Percentiles rank a stretch among this genome's conserved stretches.
These are phyloP conservation scores for Fusarium fracticaudum DNA, from an alignment of 2,329 filamentous ascomycete species.

Conservation along the genomic window DNA sequence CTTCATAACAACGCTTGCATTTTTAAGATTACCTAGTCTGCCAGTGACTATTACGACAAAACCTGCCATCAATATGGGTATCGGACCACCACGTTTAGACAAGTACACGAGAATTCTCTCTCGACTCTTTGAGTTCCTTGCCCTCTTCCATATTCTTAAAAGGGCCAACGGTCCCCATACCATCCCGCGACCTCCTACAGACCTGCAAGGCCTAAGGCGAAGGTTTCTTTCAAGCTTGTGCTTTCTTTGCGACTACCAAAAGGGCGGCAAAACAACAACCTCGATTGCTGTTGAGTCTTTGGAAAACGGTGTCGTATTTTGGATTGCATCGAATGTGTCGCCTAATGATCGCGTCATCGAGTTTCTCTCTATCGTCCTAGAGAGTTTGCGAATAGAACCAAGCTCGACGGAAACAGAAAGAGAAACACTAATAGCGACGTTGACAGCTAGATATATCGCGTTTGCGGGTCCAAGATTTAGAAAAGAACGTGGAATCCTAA, in stretches of 20 bases:
- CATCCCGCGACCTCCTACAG: neutral
- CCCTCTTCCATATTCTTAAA: conserved; percentile 27
- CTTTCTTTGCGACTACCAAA: conserved; percentile 57
- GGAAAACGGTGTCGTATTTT: conserved; percentile 49
- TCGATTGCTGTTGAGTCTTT: conserved; percentile 54
- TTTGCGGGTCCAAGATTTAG: conserved; percentile 40
- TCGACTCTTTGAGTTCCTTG: conserved; percentile 34
- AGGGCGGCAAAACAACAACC: conserved; percentile 56
- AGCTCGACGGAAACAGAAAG: neutral
- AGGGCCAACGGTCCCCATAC: conserved; percentile 21
- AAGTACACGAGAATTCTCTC: conserved; percentile 20
- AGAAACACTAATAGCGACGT: neutral
- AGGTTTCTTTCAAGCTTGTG: conserved; percentile 53
- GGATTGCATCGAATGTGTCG: conserved; percentile 54
- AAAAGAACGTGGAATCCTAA: conserved; percentile 33
- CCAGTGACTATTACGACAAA: neutral
- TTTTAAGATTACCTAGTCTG: neutral
- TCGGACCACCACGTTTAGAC: conserved; percentile 23
- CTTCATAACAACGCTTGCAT: neutral
- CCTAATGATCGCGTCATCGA: conserved; percentile 20
- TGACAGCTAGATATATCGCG: neutral
- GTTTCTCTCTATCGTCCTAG: conserved; percentile 47
- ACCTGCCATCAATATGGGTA: neutral
- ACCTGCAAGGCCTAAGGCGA: conserved; percentile 6
- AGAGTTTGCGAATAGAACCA: neutral